These are phyloP conservation scores for Ramaria rubella DNA, from an alignment of 768 basidiomycete genomes.

Conservation along the genomic window DNA sequence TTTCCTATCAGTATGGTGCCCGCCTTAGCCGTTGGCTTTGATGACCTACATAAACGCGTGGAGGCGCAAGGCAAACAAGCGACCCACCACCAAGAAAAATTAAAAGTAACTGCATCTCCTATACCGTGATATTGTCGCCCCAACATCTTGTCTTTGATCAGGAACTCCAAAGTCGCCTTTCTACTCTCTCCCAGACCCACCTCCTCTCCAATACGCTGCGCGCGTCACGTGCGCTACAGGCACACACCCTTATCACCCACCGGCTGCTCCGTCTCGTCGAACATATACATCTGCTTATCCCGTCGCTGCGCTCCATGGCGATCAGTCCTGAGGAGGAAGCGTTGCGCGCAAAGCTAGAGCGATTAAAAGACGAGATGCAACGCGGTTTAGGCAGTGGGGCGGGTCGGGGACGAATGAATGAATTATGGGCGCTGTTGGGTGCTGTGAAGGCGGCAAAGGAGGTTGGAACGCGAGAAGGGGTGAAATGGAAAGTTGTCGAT, in stretches of 20 bases:
- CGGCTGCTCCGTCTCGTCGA: conserved; percentile 64
- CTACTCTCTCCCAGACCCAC: conserved; percentile 54
- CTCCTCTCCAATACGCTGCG: conserved; percentile 61
- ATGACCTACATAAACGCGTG: conserved; percentile 71
- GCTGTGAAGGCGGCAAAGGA: conserved; percentile 57
- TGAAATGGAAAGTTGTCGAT: conserved; percentile 81
- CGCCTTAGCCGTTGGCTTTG: conserved; percentile 74
- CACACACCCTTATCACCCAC: conserved; percentile 65
- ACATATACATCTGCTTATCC: conserved; percentile 74
- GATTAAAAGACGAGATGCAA: conserved; percentile 61
- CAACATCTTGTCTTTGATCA: conserved; percentile 17
- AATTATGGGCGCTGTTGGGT: conserved; percentile 80
- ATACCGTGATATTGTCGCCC: neutral
- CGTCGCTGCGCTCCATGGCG: conserved; percentile 64
- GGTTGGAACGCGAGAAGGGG: conserved; percentile 29
- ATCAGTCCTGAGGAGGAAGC: conserved; percentile 78
- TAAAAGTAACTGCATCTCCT: conserved; percentile 38
- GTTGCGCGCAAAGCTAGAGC: conserved; percentile 62
- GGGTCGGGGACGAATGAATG: conserved; percentile 68
- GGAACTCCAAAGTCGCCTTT: conserved; percentile 63
- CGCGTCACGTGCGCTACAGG: conserved; percentile 51
- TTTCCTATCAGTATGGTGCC: conserved; percentile 55
- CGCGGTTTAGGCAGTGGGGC: conserved; percentile 22
- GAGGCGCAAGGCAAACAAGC: conserved; percentile 68
- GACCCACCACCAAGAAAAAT: conserved; percentile 56